phyloP scores from a whole-genome alignment of 2,329 filamentous ascomycete species.

The Talaromyces sp. region DNA sequence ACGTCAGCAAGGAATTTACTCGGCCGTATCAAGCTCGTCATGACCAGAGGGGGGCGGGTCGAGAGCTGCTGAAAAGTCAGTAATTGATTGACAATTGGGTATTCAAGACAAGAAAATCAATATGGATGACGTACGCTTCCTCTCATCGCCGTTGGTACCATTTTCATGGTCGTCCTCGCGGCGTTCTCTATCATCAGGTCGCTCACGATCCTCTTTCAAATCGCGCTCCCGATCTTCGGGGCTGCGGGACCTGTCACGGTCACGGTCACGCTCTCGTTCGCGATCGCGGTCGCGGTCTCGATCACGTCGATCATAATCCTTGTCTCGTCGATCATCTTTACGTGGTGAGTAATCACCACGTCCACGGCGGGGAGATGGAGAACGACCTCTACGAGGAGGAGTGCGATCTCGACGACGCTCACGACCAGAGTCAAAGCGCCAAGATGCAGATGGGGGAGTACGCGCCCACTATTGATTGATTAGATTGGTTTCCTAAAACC shows the following conservation, averaged over 20 bases:
- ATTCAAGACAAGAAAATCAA: not conserved
- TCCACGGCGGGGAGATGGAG: conserved; percentile 54
- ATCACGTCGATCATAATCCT: conserved; percentile 65
- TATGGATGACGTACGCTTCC: conserved; percentile 63
- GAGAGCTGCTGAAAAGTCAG: conserved; percentile 40
- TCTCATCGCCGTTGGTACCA: conserved; percentile 77
- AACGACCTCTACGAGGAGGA: conserved; percentile 68
- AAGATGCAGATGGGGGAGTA: conserved; percentile 94
- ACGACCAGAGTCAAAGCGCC: conserved; percentile 92
- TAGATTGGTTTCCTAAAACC: conserved; percentile 12
- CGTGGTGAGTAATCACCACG: conserved; percentile 74
- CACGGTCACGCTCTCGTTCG: conserved; percentile 65
- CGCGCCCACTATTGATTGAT: conserved; percentile 74
- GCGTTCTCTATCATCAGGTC: conserved; percentile 64
- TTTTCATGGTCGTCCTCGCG: conserved; percentile 69
- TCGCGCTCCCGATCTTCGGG: conserved; percentile 47
- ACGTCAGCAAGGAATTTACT: conserved; percentile 46
- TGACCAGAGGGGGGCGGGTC: conserved; percentile 80
- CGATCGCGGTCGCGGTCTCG: conserved; percentile 55
- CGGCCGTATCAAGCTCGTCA: conserved; percentile 93
- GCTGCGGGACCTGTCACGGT: conserved; percentile 42
- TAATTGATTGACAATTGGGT: not conserved
- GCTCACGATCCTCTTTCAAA: conserved; percentile 33
- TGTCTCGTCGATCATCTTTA: conserved; percentile 80
- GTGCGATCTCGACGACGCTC: conserved; percentile 66